These are phyloP conservation scores for Microcera coccophila DNA, from an alignment of 2,329 filamentous ascomycete species.

Conservation along the genomic window DNA sequence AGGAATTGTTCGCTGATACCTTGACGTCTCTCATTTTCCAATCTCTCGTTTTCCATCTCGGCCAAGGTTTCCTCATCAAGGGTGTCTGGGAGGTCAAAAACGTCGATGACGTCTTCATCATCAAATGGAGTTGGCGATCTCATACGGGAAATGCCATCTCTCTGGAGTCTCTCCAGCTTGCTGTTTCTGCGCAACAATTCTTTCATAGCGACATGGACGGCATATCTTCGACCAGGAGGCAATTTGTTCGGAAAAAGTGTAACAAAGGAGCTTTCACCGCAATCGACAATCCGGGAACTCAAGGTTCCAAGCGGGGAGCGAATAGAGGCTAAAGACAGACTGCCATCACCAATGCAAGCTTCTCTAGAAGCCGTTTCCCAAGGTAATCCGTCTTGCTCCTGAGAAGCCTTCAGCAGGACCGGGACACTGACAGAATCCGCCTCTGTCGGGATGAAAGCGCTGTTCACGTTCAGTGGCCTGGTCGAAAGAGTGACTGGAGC, in stretches of 20 bases:
- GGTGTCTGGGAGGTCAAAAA: constrained; percentile 29
- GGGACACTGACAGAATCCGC: constrained; percentile 15
- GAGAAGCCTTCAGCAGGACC: neutral
- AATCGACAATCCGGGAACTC: constrained; percentile 21
- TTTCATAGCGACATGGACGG: constrained; percentile 40
- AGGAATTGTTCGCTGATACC: constrained; percentile 28
- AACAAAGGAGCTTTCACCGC: constrained; percentile 24
- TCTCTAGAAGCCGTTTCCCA: constrained; percentile 20
- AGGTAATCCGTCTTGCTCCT: constrained; percentile 3
- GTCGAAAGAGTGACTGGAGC: constrained; percentile 24
- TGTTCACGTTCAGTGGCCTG: constrained; percentile 11
- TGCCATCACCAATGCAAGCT: constrained; percentile 37
- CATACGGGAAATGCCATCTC: constrained; percentile 9
- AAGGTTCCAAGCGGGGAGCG: constrained; percentile 19
- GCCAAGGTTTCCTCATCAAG: constrained; percentile 54
- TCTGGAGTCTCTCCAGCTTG: constrained; percentile 10
- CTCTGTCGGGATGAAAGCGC: constrained; percentile 24
- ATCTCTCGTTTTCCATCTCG: constrained; percentile 52
- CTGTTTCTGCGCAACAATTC: constrained; percentile 35
- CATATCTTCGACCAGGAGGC: constrained; percentile 42
- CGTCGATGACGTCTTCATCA: constrained; percentile 41
- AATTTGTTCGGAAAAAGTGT: constrained; percentile 25
- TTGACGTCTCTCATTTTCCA: constrained; percentile 3
- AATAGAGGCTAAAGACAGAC: constrained; percentile 23
- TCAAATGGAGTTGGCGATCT: constrained; percentile 17